Evolutionary conservation across 305 asterid genomes (phyloP), one percentile per base, ranked within the genome.

Genomic region (Solanum hybrid): DNA sequence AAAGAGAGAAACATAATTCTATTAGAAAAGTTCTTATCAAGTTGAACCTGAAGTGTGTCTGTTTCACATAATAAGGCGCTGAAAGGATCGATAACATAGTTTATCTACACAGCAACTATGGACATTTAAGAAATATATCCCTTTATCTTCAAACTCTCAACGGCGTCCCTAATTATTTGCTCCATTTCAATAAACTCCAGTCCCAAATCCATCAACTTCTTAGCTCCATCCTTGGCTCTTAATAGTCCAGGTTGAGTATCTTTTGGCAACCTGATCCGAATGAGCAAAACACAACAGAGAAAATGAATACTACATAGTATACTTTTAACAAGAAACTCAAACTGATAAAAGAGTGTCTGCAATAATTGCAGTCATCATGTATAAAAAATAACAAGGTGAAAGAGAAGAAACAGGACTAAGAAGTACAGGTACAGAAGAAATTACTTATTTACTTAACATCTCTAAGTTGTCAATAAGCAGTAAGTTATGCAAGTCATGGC

Each of bases 161-260:
- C 97, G 46, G 97, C 88, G 42, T 97, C 99, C 96, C 90, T 93
- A 39, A 97, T 95, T 87, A 95, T 95, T 91, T 96, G 98, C 73
- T 94, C 98, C 96, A 95, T 92, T 64, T 98, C 91, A 89, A 89
- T 94, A 61, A 96, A 96, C 24, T 95, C 91, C 83, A 97, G 46
- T 71, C 99, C 99, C 94, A 96, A 90, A 71, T 95, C 95, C 75
- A 91, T 94, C 80, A 97, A 90, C 93, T 96, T 97, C 94, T 93
- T 95, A 1, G 96, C 81, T 81, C 92, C 98, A 89, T 95, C 94
- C 92, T 94, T 94, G 75, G 93, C 87, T 94, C 99, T 93, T 89
- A 95, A 87, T 78, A 96, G 89, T 81, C 99, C 98, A 90, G 97
- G 98, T 80, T 92, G 95, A 84, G 97, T 95, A 76, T 96, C 98